Evolutionary conservation across 192 early-diverging fungal species (phyloP), one percentile per base, ranked within the genome.

Genomic region (Entomortierella beljakovae): DNA sequence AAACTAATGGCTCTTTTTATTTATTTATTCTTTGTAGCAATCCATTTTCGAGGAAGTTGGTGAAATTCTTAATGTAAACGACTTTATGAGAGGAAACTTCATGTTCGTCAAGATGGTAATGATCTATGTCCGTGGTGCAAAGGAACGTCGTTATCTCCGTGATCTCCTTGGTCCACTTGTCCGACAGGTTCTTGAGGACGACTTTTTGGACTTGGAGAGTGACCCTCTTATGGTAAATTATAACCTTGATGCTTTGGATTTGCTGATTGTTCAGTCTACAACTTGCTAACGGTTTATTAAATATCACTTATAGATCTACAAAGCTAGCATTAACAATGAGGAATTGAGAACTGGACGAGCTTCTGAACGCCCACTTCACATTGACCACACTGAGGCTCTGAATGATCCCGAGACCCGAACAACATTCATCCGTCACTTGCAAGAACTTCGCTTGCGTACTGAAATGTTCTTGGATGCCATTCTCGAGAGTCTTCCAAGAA

Each of bases 101-200:
- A 90, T 97, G 29, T 99, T 99, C 81, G 95, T 99, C 87, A 96
- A 96, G 81, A 88, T 99, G 40, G 94, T 97, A 0, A 91, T 99
- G 32, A 95, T 98, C 64, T 96, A 96, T 79, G 96, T 94, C 75
- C 88, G 93, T 64, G 96, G 97, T 22, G 95, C 96, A 61, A 96
- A 98, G 80, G 97, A 99, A 75, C 90, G 93, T 68, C 90, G 92
- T 64, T 99, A 93, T 74, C 86, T 99, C 55, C 83, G 94, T 20
- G 91, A 95, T 54, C 84, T 98, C 6, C 77, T 99, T 37, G 88
- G 90, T 57, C 94, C 94, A 20, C 79, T 97, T 22, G 90, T 99
- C 15, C 92, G 91, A 51, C 83, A 85, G 54, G 90, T 98, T 22
- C 83, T 98, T 11, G 84, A 86, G 3, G 91, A 97, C 75, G 82